phyloP scores from a whole-genome alignment of 768 basidiomycete species.

The Naganishia antarctica region DNA sequence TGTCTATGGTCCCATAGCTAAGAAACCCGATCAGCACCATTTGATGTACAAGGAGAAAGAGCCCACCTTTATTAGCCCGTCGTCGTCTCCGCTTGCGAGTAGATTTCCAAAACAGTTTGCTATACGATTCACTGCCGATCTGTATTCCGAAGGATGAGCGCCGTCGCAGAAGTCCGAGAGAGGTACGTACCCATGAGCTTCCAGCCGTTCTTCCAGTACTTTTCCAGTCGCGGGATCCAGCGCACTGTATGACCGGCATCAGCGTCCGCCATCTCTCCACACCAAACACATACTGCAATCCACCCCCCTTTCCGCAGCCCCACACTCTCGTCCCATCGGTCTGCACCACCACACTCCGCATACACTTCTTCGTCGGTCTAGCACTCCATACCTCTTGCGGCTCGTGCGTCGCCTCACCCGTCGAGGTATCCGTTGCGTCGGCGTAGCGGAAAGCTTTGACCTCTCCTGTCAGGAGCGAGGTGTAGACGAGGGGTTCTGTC shows the following conservation, averaged over 20 bases:
- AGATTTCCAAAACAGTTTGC: constrained; percentile 65
- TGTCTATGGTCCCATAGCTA: constrained; percentile 88
- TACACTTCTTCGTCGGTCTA: constrained; percentile 75
- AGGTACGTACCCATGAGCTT: constrained; percentile 42
- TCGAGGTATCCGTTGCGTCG: constrained; percentile 52
- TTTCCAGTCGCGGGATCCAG: constrained; percentile 36
- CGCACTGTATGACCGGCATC: constrained; percentile 31
- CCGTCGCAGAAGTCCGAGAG: not conserved
- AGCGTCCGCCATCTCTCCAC: constrained; percentile 43
- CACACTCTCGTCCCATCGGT: constrained; percentile 67
- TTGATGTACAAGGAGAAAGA: not conserved
- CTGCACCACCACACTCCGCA: constrained; percentile 66
- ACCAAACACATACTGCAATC: constrained; percentile 59
- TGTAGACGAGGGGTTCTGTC: constrained; percentile 62
- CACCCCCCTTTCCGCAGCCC: constrained; percentile 74
- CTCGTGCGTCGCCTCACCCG: constrained; percentile 50
- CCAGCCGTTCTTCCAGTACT: constrained; percentile 35
- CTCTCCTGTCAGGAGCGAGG: constrained; percentile 68
- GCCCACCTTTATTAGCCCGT: constrained; percentile 80
- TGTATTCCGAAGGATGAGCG: not conserved
- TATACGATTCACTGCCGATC: constrained; percentile 74
- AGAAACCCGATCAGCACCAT: not conserved
- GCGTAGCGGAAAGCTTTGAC: constrained; percentile 77
- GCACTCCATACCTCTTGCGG: constrained; percentile 58
- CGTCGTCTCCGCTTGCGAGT: constrained; percentile 83